Evolutionary conservation across 2,329 filamentous ascomycete species (phyloP), one percentile per base, ranked within the genome.

Genomic region (Cladosporium sp.): DNA sequence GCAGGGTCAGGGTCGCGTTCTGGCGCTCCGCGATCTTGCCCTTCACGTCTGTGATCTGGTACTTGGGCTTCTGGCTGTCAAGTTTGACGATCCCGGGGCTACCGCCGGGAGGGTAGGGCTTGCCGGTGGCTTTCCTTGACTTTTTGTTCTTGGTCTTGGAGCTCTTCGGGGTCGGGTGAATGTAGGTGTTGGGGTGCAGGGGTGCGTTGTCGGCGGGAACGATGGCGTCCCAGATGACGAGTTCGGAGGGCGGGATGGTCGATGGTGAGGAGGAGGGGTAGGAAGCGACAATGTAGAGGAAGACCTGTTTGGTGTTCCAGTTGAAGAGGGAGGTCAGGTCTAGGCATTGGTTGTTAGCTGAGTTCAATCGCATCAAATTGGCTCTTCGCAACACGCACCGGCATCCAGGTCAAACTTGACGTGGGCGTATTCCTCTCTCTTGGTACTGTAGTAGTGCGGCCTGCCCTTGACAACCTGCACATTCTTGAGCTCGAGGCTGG

Each of bases 291-390:
- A 99, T 89, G 82, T 97, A 99, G 78, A 97, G 89, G 81, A 98
- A 99, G 74, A 99, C 82, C 81, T 98, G 92, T 80, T 99, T 99
- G 23, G 96, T 99, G 84, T 99, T 99, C 95, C 94, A 99, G 76
- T 91, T 96, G 86, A 98, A 98, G 72, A 99, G 91, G 52, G 90
- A 90, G 67, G 88, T 90, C 67, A 99, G 86, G 81, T 99, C 94
- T 84, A 68, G 35, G 21, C 10, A 35, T 33, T 49, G 21, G 7
- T 10, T 23, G 68, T 66, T 28, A 68, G 69, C 67, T n/a, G 35
- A 12, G 55, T 49, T 28, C 18, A 18, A 23, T 58, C 29, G 62
- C 46, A 40, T 58, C 29, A 55, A 40, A 40, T 53, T 55, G 52
- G 63, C 37, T 55, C 44, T 37, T 33, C 31, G 35, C 33, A 31